These are phyloP conservation scores for Suillus lakei DNA, from an alignment of 768 basidiomycete genomes.

Conservation along the genomic window DNA sequence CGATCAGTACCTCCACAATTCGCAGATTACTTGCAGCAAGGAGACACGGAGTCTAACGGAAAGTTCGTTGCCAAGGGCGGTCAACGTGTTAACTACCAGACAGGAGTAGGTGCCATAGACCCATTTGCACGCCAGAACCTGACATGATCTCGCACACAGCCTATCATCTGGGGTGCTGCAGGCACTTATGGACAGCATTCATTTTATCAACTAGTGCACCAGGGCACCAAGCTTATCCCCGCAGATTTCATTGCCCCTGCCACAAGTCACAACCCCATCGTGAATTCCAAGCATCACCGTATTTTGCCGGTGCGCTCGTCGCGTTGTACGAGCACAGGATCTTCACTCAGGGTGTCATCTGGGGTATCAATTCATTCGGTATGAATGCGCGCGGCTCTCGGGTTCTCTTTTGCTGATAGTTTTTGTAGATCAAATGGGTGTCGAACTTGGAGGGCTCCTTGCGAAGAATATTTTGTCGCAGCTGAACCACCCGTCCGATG, in stretches of 20 bases:
- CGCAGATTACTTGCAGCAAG: slow-evolving; percentile 99
- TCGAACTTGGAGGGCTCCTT: slow-evolving; percentile 96
- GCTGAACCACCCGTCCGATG: slow-evolving; percentile 75
- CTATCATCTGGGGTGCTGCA: slow-evolving; percentile 98
- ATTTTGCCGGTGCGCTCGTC: slow-evolving; percentile 89
- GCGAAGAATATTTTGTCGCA: slow-evolving; percentile 96
- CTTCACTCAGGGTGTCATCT: slow-evolving; percentile 94
- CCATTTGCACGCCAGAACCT: slow-evolving; percentile 2
- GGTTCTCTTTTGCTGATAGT: slow-evolving; percentile 3
- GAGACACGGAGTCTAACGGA: slow-evolving; percentile 99
- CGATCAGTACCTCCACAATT: slow-evolving; percentile 99
- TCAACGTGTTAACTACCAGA: slow-evolving; percentile 92
- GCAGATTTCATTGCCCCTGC: slow-evolving; percentile 92
- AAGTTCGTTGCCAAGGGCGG: slow-evolving; percentile 96
- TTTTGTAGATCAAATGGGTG: slow-evolving; percentile 93
- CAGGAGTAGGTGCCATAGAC: slow-evolving; percentile 67
- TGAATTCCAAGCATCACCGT: slow-evolving; percentile 89
- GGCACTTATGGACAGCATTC: slow-evolving; percentile 99
- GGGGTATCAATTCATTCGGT: slow-evolving; percentile 99
- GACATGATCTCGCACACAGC: slow-evolving; percentile 47
- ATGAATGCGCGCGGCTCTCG: slow-evolving; percentile 18
- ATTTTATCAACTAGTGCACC: slow-evolving; percentile 97
- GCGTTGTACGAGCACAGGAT: slow-evolving; percentile 99
- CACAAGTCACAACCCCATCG: slow-evolving; percentile 89
- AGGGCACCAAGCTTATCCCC: slow-evolving; percentile 91